A percentile compares a stretch with the other conserved stretches of the same genome.
These are phyloP conservation scores for Moricandia moricandioides DNA, from an alignment of 345 rosid genomes.

Conservation along the genomic window DNA sequence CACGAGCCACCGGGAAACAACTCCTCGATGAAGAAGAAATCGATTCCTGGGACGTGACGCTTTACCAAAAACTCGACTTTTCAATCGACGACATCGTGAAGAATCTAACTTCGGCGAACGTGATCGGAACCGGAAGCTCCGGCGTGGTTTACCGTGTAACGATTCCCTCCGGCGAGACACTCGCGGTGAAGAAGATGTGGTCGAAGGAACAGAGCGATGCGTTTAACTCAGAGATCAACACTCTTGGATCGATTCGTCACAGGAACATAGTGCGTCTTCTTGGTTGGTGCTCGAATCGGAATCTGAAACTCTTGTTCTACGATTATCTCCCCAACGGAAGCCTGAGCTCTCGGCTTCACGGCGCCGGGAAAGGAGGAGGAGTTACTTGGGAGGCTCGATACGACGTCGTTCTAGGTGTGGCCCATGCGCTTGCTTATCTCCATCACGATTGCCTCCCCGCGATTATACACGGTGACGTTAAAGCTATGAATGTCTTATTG, in stretches of 20 bases:
- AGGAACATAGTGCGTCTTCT: slow-evolving; percentile 74
- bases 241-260: slow-evolving; percentile 81
- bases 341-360: slow-evolving; percentile 55
- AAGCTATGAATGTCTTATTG: slow-evolving; percentile 66
- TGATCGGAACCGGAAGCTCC: slow-evolving; percentile 72
- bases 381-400: slow-evolving; percentile 71
- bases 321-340: slow-evolving; percentile 74
- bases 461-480: slow-evolving; percentile 85
- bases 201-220: slow-evolving; percentile 50
- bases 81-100: slow-evolving; percentile 61
- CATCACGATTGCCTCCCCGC: slow-evolving; percentile 86
- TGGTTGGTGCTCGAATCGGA: slow-evolving; percentile 80
- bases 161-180: slow-evolving; percentile 49
- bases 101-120: slow-evolving; percentile 53
- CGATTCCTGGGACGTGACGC: slow-evolving; percentile 70
- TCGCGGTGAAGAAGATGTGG: slow-evolving; percentile 74
- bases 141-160: slow-evolving; percentile 72
- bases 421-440: slow-evolving; percentile 75
- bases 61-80: slow-evolving; percentile 77
- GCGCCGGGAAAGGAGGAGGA: slow-evolving; percentile 29
- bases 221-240: slow-evolving; percentile 71
- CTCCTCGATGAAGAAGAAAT: slow-evolving; percentile 36
- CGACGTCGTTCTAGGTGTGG: slow-evolving; percentile 69
- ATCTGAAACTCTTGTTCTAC: slow-evolving; percentile 62
- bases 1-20: slow-evolving; percentile 41